These are phyloP conservation scores for Hygrocybe coccinea DNA, from an alignment of 768 basidiomycete genomes.

Conservation along the genomic window DNA sequence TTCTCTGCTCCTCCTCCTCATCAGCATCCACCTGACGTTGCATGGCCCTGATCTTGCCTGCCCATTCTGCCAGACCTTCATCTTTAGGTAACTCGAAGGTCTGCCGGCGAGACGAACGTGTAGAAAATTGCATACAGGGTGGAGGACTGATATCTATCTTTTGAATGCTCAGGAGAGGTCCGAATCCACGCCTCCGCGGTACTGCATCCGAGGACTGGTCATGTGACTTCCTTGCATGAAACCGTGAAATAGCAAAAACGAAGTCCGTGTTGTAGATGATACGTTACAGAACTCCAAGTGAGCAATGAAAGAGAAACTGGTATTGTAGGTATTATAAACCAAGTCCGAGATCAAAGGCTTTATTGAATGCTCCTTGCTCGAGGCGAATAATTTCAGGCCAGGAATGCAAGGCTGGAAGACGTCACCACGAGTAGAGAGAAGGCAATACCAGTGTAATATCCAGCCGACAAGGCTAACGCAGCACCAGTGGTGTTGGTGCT, in stretches of 20 bases:
- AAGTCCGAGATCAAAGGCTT: too few relatives aligned
- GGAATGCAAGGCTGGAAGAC: constrained; percentile 22
- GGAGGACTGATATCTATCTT: too few relatives aligned
- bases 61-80: constrained; percentile 73
- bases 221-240: too few relatives aligned
- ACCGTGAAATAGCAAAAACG: too few relatives aligned
- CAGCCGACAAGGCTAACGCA: background rate
- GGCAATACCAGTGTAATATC: background rate
- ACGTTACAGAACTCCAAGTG: too few relatives aligned
- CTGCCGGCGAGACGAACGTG: constrained; percentile 9
- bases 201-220: too few relatives aligned
- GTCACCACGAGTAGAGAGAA: background rate
- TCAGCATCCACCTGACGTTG: constrained; percentile 79
- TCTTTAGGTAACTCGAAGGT: constrained; percentile 48
- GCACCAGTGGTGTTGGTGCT: background rate
- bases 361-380: too few relatives aligned
- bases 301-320: too few relatives aligned
- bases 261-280: too few relatives aligned
- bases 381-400: constrained; percentile 35
- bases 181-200: too few relatives aligned
- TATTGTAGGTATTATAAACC: too few relatives aligned
- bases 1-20: constrained; percentile 70
- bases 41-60: constrained; percentile 71
- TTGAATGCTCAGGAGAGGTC: background rate
- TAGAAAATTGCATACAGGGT: constrained; percentile 6